Evolutionary conservation across 108 stramenopile genomes (phyloP).

Genomic region (Cyclotella cryptica): DNA sequence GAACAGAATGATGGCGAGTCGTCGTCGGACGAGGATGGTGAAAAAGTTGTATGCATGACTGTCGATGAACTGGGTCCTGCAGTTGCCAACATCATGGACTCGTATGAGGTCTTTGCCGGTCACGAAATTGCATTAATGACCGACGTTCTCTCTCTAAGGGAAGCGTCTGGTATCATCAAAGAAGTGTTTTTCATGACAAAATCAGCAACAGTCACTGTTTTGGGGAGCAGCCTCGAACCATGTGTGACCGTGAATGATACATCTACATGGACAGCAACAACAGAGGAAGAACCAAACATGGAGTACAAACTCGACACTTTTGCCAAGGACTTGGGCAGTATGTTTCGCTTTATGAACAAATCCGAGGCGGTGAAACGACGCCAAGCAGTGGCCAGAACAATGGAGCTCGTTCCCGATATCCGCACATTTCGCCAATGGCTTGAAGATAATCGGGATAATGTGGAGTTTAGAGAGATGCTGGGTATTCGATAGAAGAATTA

Average conservation of each 20-base stretch:
- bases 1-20: not conserved
- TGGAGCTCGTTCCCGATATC: conserved; percentile 58
- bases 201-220: not conserved
- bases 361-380: conserved; percentile 53
- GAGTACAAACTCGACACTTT: conserved; percentile 54
- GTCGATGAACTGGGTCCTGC: conserved; percentile 69
- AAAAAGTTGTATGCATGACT: conserved; percentile 58
- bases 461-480: conserved; percentile 62
- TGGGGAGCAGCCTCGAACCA: not conserved
- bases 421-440: conserved; percentile 59
- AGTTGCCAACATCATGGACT: conserved; percentile 67
- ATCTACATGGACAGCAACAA: conserved; percentile 18
- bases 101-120: conserved; percentile 67
- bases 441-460: conserved; percentile 60
- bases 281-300: conserved; percentile 6
- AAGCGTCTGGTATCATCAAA: conserved; percentile 46
- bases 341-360: conserved; percentile 55
- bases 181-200: conserved; percentile 33
- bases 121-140: conserved; percentile 71
- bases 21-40: conserved; percentile 29
- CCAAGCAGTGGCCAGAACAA: conserved; percentile 58
- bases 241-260: conserved; percentile 8
- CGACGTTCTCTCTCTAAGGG: conserved; percentile 50
- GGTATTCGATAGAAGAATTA: conserved; percentile 68
- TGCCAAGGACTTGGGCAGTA: conserved; percentile 68